Evolutionary conservation across 305 asterid genomes (phyloP).

Genomic region (Fraxinus velutina): DNA sequence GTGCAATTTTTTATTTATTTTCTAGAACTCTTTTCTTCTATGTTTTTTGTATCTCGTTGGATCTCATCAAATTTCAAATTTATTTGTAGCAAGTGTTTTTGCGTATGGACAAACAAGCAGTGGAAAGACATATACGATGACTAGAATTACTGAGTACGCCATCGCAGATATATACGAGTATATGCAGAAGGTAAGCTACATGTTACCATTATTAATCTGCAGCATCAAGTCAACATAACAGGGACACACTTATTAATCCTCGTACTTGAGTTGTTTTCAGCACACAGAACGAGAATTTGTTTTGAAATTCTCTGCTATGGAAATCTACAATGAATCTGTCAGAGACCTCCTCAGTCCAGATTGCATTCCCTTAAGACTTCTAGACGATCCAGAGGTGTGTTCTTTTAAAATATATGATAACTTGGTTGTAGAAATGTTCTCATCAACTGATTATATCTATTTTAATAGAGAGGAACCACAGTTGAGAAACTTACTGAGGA

Average conservation of each 20-base stretch:
- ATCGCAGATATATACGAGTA: slow-evolving; percentile 73
- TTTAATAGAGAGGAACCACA: slow-evolving; percentile 67
- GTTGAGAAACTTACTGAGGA: slow-evolving; percentile 88
- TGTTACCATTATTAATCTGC: not conserved
- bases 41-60: not conserved
- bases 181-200: slow-evolving; percentile 58
- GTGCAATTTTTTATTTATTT: slow-evolving; percentile 17
- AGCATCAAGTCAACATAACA: not conserved
- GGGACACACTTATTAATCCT: not conserved
- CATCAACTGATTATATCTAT: slow-evolving; percentile 6
- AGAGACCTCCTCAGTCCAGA: slow-evolving; percentile 82
- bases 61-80: not conserved
- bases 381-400: slow-evolving; percentile 88
- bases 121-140: slow-evolving; percentile 92
- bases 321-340: slow-evolving; percentile 88
- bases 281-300: slow-evolving; percentile 57
- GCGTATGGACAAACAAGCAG: slow-evolving; percentile 98
- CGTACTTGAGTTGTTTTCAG: slow-evolving; percentile 38
- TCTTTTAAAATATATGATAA: not conserved
- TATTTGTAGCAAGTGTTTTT: slow-evolving; percentile 67
- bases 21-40: not conserved
- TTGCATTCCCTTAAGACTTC: slow-evolving; percentile 68
- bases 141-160: slow-evolving; percentile 80
- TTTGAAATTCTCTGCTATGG: slow-evolving; percentile 88
- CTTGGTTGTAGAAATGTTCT: not conserved